phyloP scores from a whole-genome alignment of 2,329 filamentous ascomycete species.

The Colletotrichum filicis region DNA sequence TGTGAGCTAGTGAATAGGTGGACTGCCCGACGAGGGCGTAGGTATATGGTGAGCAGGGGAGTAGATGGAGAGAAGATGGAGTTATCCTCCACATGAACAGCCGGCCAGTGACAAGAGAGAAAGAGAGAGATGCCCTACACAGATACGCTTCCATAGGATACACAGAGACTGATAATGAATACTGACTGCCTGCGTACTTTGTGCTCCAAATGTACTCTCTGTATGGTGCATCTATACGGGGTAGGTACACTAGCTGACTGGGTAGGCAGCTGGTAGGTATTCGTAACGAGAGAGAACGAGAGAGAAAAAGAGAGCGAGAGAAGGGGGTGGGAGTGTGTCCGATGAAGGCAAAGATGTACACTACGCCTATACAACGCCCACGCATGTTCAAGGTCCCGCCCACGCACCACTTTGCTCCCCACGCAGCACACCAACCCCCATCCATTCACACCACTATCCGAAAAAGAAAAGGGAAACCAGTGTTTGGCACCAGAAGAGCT shows the following conservation, averaged over 20 bases:
- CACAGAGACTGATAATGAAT: too few relatives aligned
- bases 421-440: background rate
- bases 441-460: background rate
- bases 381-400: background rate
- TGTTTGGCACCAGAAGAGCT: background rate
- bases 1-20: background rate
- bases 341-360: slow-evolving; percentile 8
- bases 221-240: too few relatives aligned
- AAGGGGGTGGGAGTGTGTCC: background rate
- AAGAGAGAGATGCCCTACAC: background rate
- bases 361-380: background rate
- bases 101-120: background rate
- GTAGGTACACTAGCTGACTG: too few relatives aligned
- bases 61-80: too few relatives aligned
- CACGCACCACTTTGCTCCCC: background rate
- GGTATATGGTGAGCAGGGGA: too few relatives aligned
- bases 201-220: too few relatives aligned
- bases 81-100: too few relatives aligned
- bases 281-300: too few relatives aligned
- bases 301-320: too few relatives aligned
- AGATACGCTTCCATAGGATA: too few relatives aligned
- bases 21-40: background rate
- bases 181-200: too few relatives aligned
- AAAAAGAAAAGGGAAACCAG: slow-evolving; percentile 7
- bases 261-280: too few relatives aligned